These are phyloP conservation scores for Chara braunii DNA, from an alignment of 139 green algal genomes.

Conservation along the genomic window DNA sequence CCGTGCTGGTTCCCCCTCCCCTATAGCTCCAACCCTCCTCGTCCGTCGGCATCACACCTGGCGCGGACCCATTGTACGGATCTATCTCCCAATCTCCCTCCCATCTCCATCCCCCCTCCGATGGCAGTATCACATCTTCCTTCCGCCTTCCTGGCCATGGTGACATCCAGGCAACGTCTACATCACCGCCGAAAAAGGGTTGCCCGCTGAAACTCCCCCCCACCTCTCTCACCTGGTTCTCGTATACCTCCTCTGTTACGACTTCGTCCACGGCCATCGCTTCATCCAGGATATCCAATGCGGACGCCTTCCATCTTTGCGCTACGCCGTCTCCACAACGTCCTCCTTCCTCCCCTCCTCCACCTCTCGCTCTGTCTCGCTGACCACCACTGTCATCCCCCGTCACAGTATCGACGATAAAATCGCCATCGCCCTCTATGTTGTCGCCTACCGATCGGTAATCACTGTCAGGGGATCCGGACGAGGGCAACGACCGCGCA, in stretches of 20 bases:
- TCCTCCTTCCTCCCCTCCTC: not conserved
- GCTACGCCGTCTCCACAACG: not conserved
- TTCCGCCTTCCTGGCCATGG: slow-evolving; percentile 20
- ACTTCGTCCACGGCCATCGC: slow-evolving; percentile 39
- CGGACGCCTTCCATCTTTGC: not conserved
- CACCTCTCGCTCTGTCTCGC: not conserved
- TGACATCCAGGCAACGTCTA: not conserved
- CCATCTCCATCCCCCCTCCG: slow-evolving; percentile 50
- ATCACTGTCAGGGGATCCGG: no score
- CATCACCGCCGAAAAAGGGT: not conserved
- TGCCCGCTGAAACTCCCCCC: slow-evolving; percentile 13
- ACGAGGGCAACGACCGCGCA: no score
- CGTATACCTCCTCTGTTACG: slow-evolving; percentile 48
- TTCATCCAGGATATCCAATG: slow-evolving; percentile 3
- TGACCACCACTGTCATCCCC: no score
- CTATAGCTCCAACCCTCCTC: no score
- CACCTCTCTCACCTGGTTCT: slow-evolving; percentile 48
- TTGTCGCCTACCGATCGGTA: no score
- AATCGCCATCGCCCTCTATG: no score
- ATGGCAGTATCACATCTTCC: slow-evolving; percentile 30
- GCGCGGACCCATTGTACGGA: not conserved
- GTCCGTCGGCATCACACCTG: no score
- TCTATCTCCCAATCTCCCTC: slow-evolving; percentile 34
- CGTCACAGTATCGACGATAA: no score
- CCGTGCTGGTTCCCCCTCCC: no score